These are phyloP conservation scores for Lactarius indigo DNA, from an alignment of 768 basidiomycete genomes.

Conservation along the genomic window DNA sequence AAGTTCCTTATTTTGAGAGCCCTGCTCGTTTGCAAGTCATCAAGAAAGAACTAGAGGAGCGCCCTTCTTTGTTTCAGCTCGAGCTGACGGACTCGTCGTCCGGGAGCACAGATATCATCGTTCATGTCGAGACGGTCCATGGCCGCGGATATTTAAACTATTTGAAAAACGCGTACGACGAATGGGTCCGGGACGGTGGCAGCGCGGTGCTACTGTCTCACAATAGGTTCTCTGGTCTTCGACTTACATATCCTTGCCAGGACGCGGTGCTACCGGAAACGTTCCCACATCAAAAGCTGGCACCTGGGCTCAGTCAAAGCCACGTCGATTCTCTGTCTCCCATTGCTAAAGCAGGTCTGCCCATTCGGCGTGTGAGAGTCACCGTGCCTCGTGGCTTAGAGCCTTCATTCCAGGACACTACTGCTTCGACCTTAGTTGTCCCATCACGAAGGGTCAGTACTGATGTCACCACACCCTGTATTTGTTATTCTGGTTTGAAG, in stretches of 20 bases:
- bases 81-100: slow-evolving; percentile 15
- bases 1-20: slow-evolving; percentile 32
- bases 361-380: neutral
- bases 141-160: slow-evolving; percentile 30
- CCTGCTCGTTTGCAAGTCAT: slow-evolving; percentile 30
- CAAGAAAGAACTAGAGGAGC: slow-evolving; percentile 26
- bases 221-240: no score
- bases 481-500: neutral
- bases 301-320: slow-evolving; percentile 3
- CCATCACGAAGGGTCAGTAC: slow-evolving; percentile 32
- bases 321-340: slow-evolving; percentile 17
- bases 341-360: slow-evolving; percentile 30
- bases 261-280: slow-evolving; percentile 33
- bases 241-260: neutral
- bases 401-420: slow-evolving; percentile 27
- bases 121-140: slow-evolving; percentile 29
- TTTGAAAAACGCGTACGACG: slow-evolving; percentile 30
- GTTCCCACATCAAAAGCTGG: slow-evolving; percentile 30
- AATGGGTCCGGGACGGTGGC: slow-evolving; percentile 32
- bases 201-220: slow-evolving; percentile 23
- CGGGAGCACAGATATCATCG: neutral
- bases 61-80: slow-evolving; percentile 17
- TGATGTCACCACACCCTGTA: neutral
- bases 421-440: slow-evolving; percentile 34
- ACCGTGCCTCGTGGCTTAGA: neutral